Evolutionary conservation across 2,329 filamentous ascomycete genomes (phyloP), one percentile per base, ranked within the genome.

Genomic region (Pseudogymnoascus sp.): DNA sequence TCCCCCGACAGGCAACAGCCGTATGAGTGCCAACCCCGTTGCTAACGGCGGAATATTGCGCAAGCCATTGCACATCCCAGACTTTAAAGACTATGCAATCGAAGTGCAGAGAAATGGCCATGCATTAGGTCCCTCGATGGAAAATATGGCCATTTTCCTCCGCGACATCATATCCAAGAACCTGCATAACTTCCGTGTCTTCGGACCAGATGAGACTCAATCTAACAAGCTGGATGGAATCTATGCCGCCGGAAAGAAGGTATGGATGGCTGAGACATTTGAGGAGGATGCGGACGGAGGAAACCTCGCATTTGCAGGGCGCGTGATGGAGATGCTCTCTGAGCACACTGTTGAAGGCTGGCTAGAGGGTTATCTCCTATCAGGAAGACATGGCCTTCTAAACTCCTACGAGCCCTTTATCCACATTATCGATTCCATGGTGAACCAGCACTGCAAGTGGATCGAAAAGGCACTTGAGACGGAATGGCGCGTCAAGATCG

Each of bases 381-480:
- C 84, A 60, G 89, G 89, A 28, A 82, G 89, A 4, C 88, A 91
- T 66, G 88, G 89, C 11, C 71, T 92, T 62, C 80, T 92, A 62
- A 91, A 91, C 79, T 88, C 85, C 70, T 92, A 92, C 75, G 89
- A 92, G 72, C 87, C 88, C 0, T 92, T 92, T 70, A 89, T 91
- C 62, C 88, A 91, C 70, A 84, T 92, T 68, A 90, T 92, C 68
- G 88, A 91, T 73, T 90, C 86, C 1, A 92, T 92, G 88, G 88
- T 92, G 63, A 91, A 90, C 72, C 88, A 90, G 76, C 88, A 92
- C 75, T 90, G 87, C 77, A 92, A 92, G 73, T 91, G 88, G 88
- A 81, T 91, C 58, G 88, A 92, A 72, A 92, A 91, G 75, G 89
- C 85, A 66, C 77, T 85, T n/a, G 88, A 91, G 69, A 85, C 91